Evolutionary conservation across 1,284 basidiomycete species (phyloP).

Genomic region (Heterobasidion irregulare): DNA sequence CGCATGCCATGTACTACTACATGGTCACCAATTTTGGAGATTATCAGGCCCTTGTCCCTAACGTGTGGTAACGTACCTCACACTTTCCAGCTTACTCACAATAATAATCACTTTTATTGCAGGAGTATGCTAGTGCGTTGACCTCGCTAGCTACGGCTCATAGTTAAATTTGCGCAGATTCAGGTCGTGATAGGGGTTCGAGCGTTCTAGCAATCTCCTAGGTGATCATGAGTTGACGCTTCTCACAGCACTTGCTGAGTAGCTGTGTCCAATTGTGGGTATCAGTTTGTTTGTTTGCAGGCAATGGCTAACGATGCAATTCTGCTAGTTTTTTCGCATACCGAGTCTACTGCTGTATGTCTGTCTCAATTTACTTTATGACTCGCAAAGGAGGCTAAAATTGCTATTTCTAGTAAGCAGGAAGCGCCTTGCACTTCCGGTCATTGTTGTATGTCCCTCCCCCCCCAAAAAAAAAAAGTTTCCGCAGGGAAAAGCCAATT

Average conservation of each 20-base stretch:
- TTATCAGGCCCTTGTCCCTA: constrained; percentile 1
- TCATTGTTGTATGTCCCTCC: neutral
- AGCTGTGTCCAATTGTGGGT: neutral
- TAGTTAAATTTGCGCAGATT: neutral
- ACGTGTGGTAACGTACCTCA: neutral
- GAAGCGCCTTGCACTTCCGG: neutral
- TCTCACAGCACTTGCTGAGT: neutral
- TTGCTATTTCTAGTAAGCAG: neutral
- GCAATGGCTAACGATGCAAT: neutral
- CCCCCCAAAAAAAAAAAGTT: neutral
- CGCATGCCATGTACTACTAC: constrained; percentile 2
- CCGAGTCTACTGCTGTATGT: neutral
- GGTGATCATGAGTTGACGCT: neutral
- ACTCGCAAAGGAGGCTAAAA: neutral
- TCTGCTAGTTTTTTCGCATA: neutral
- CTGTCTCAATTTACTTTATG: neutral
- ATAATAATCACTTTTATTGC: neutral
- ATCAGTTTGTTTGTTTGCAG: neutral
- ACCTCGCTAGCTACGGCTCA: neutral
- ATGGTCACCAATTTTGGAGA: constrained; percentile 8
- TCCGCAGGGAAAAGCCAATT: neutral
- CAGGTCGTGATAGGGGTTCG: neutral
- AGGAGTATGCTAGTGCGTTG: neutral
- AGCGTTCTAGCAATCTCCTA: neutral
- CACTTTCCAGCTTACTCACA: neutral